These are phyloP conservation scores for Candida oleophila DNA, from an alignment of 805 yeast genomes.

Conservation along the genomic window DNA sequence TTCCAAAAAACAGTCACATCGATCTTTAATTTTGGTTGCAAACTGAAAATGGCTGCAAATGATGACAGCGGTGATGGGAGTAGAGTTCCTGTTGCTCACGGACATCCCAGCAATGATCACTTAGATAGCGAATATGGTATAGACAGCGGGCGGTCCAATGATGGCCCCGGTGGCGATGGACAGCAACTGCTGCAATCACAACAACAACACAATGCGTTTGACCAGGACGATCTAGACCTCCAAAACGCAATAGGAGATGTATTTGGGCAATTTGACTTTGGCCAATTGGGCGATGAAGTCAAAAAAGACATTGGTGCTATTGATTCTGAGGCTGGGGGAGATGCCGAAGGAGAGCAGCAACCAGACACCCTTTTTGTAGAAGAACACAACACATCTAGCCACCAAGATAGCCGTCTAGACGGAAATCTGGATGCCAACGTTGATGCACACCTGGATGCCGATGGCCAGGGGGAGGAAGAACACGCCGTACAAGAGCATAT, in stretches of 20 bases:
- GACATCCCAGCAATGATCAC: neutral
- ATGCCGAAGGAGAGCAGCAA: neutral
- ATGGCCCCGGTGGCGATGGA: neutral
- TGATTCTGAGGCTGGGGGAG: neutral
- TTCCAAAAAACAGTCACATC: constrained; percentile 21
- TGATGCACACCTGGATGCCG: too few species aligned
- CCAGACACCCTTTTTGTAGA: constrained; percentile 1
- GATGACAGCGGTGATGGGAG: neutral
- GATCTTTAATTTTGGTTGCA: constrained; percentile 7
- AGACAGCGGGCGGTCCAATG: neutral
- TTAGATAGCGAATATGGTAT: neutral
- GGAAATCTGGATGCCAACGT: too few species aligned
- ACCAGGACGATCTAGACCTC: constrained; percentile 22
- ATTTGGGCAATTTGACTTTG: constrained; percentile 30
- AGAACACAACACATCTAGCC: too few species aligned
- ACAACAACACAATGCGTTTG: neutral
- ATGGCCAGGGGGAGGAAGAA: too few species aligned
- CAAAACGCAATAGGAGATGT: constrained; percentile 41
- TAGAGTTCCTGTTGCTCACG: neutral
- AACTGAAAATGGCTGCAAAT: constrained; percentile 6
- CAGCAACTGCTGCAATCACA: neutral
- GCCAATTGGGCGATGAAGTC: constrained; percentile 3
- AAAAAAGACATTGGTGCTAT: neutral
- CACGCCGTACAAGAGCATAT: neutral
- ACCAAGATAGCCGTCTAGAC: too few species aligned